Evolutionary conservation across 805 yeast genomes (phyloP).

Genomic region (Debaryomyces prosopidis): DNA sequence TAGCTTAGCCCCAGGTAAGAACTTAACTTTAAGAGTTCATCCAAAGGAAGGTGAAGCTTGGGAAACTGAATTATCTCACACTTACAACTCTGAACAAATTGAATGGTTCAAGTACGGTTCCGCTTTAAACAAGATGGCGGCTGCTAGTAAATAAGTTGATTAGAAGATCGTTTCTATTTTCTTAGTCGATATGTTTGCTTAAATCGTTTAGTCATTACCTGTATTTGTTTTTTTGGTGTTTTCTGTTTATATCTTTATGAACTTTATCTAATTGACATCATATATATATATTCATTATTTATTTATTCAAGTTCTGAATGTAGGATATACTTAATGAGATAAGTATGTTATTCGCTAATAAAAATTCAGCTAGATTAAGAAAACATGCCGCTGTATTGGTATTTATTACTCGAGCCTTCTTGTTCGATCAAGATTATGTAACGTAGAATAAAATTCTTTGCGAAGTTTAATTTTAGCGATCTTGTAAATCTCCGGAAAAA

Average conservation of each 20-base stretch:
- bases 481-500: no score
- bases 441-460: no score
- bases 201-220: background rate
- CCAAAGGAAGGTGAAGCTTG: conserved; percentile 67
- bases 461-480: no score
- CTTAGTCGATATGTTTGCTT: background rate
- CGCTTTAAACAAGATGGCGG: conserved; percentile 94
- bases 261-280: background rate
- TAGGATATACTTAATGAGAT: no score
- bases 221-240: background rate
- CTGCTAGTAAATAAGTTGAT: conserved; percentile 11
- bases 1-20: conserved; percentile 90
- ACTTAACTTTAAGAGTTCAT: conserved; percentile 73
- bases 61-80: conserved; percentile 91
- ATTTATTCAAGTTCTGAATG: background rate
- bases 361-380: no score
- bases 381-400: background rate
- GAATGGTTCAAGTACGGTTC: conserved; percentile 99
- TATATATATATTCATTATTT: conserved; percentile 1
- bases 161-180: background rate
- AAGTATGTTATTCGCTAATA: no score
- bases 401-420: no score
- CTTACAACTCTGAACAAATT: conserved; percentile 94
- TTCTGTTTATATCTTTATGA: background rate
- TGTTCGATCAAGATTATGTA: no score